Base-by-base conservation (phyloP, 352 stramenopile genomes). In the Globisporangium iwayamae region DNA sequence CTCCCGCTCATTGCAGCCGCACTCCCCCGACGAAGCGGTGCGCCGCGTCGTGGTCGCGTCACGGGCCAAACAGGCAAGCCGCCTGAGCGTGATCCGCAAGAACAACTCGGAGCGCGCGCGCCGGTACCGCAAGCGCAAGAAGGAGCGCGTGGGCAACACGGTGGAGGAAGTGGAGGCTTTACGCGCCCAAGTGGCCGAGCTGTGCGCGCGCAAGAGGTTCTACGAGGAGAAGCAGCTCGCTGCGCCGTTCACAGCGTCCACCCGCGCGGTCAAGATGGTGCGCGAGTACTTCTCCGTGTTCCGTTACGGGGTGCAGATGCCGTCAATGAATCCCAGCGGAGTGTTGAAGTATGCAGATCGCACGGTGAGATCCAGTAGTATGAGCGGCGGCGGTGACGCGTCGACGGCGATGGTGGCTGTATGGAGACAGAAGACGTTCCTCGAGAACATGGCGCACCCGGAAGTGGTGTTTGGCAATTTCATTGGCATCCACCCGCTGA, bases 231-330 rank as follows among this genome's bases (percentile, higher is more conserved):
- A 56, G 34, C 11, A 39, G 38, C 57, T 78, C 36, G 58, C 39
- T 5, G 60, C 53, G 46, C 59, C 71, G 13, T 57, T 53, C 28
- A 61, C 70, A 6, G 34, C 50, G 14, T 59, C 55, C 20, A 60
- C 56, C 14, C 28, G 63, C 43, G 71, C 73, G 34, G 56, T 76
- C 28, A 66, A 55, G 18, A 66, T 77, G 14, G 66, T 75, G 54
- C 67, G 71, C 43, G 71, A 81, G 52, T 81, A 81, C 60, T 79
- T 77, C 54, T 11, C 60, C 39, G 71, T 76, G 53, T 81, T 81
- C n/a, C 71, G 69, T 18, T 60, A 61, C 25, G 73, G 73, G 0
- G 57, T 81, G 28, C 34, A 51, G 13, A 48, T 38, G 30, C 13
- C 41, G 18, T 9, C 47, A 38, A 38, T 38, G 34, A 38, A 9